Conservation (phyloP, 2,329 filamentous ascomycete species). For the Cordyceps pruinosa region DNA sequence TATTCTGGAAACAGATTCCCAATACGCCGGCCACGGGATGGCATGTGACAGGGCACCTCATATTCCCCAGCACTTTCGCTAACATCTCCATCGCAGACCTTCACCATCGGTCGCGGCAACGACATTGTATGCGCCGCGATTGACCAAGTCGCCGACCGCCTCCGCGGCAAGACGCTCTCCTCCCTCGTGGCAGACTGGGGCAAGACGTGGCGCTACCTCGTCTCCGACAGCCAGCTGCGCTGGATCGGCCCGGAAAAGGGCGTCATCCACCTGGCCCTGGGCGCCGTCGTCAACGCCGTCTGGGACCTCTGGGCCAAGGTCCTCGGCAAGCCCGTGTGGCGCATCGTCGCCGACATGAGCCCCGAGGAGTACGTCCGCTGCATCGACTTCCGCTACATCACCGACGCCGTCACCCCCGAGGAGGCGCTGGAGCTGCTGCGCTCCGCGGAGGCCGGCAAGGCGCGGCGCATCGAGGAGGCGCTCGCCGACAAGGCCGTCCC, state of each 20-base stretch:
- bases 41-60: conserved; percentile 30
- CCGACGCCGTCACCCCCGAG: conserved; percentile 80
- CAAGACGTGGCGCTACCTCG: conserved; percentile 84
- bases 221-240: conserved; percentile 80
- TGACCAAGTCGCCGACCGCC: conserved; percentile 66
- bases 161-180: conserved; percentile 68
- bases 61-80: conserved; percentile 2
- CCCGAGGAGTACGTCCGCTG: conserved; percentile 80
- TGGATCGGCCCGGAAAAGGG: conserved; percentile 96
- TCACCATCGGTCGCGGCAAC: conserved; percentile 84
- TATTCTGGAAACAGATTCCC: conserved; percentile 74
- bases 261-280: conserved; percentile 85
- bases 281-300: conserved; percentile 81
- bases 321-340: conserved; percentile 82
- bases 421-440: conserved; percentile 70
- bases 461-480: conserved; percentile 64
- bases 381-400: conserved; percentile 94
- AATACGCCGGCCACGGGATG: conserved; percentile 71
- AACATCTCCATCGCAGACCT: conserved; percentile 32
- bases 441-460: conserved; percentile 60
- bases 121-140: conserved; percentile 88
- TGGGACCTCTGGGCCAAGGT: conserved; percentile 96
- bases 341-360: conserved; percentile 81
- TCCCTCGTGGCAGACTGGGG: conserved; percentile 77
- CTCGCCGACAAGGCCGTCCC: conserved; percentile 69